These are phyloP conservation scores for Austroboletus olivaceoglutinosus DNA, from an alignment of 1,284 basidiomycete species.

Conservation along the genomic window DNA sequence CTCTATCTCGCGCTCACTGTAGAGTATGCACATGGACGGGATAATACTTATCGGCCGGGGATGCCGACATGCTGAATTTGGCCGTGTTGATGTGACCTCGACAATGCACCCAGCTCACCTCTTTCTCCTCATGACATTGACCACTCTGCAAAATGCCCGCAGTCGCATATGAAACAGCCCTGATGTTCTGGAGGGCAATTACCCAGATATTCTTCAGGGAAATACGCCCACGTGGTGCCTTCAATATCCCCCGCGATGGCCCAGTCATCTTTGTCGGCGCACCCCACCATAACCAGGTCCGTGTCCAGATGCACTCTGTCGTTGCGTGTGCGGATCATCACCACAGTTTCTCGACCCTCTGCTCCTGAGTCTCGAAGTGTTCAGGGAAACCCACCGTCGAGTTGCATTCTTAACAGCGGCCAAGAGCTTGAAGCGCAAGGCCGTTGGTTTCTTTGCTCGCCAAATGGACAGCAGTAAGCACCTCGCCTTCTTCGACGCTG, in stretches of 20 bases:
- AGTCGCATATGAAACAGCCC: constrained; percentile 57
- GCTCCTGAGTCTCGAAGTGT: constrained; percentile 84
- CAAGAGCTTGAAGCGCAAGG: constrained; percentile 80
- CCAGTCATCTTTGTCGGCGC: constrained; percentile 97
- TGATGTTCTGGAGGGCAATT: constrained; percentile 80
- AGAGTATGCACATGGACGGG: constrained; percentile 25
- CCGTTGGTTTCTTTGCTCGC: constrained; percentile 81
- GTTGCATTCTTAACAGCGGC: constrained; percentile 94
- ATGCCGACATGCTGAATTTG: constrained; percentile 20
- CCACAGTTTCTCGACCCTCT: constrained; percentile 92
- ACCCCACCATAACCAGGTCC: constrained; percentile 93
- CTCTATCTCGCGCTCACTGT: constrained; percentile 24
- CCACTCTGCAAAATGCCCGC: constrained; percentile 20
- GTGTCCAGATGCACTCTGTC: constrained; percentile 20
- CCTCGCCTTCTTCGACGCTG: background rate
- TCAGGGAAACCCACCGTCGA: constrained; percentile 79
- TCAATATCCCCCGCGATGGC: constrained; percentile 90
- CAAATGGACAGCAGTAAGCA: constrained; percentile 90
- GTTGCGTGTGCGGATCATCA: constrained; percentile 6
- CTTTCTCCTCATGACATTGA: constrained; percentile 20
- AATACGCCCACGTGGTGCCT: constrained; percentile 91
- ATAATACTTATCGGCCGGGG: constrained; percentile 15
- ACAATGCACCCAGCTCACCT: background rate
- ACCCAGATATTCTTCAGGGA: constrained; percentile 98
- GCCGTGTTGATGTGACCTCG: constrained; percentile 24